A percentile compares a stretch with the other conserved stretches of the same genome.
These are phyloP conservation scores for Teratosphaeria viscida DNA, from an alignment of 2,329 filamentous ascomycete genomes.

Conservation along the genomic window DNA sequence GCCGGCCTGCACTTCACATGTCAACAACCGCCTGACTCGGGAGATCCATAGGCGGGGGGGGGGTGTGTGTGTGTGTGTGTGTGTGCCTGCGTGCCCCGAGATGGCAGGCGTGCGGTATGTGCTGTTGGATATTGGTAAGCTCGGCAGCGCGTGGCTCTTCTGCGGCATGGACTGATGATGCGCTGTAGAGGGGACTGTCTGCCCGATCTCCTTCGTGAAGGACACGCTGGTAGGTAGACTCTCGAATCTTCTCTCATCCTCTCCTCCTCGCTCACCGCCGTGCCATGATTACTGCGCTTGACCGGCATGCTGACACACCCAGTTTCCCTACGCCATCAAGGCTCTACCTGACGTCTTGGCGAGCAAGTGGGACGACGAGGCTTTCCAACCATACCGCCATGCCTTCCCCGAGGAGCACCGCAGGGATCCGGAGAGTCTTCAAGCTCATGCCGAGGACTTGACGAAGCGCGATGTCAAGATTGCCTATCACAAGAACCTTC, in stretches of 20 bases:
- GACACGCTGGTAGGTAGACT: constrained; percentile 59
- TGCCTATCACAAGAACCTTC: constrained; percentile 66
- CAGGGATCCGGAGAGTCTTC: constrained; percentile 48
- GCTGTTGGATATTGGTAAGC: constrained; percentile 29
- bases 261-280: neutral
- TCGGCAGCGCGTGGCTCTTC: constrained; percentile 3
- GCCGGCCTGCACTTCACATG: neutral
- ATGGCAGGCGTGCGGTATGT: constrained; percentile 23
- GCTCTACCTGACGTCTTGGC: constrained; percentile 54
- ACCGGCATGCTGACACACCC: neutral
- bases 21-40: neutral
- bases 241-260: neutral
- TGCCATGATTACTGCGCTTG: neutral
- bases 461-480: constrained; percentile 64
- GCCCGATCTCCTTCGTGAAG: constrained; percentile 75
- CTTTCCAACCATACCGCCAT: constrained; percentile 57
- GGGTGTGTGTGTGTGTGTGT: no score
- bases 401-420: constrained; percentile 60
- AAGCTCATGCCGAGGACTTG: constrained; percentile 59
- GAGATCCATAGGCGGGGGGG: neutral
- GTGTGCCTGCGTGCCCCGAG: neutral
- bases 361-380: constrained; percentile 54
- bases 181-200: constrained; percentile 65
- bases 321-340: constrained; percentile 66
- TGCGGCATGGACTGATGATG: constrained; percentile 3